phyloP scores from a whole-genome alignment of 306 rosid genomes.

The Herpetospermum pedunculosum region DNA sequence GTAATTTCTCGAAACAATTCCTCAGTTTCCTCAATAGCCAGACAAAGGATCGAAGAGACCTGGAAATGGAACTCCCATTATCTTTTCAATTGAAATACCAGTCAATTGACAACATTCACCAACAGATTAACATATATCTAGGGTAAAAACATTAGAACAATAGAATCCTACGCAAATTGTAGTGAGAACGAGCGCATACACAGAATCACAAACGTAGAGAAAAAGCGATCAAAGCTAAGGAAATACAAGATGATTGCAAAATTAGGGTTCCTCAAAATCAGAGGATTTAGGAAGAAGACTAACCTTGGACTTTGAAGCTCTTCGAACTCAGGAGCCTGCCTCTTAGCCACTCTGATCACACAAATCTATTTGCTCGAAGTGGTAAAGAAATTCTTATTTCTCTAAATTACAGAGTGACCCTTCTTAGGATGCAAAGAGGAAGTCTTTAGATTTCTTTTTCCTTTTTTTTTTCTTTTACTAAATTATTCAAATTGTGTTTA shows the following conservation, averaged over 20 bases:
- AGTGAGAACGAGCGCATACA: neutral
- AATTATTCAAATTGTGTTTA: no score
- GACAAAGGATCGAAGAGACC: neutral
- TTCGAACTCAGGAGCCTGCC: neutral
- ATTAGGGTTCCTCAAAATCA: neutral
- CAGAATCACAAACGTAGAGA: neutral
- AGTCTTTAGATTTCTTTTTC: neutral
- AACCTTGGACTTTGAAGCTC: conserved; percentile 6
- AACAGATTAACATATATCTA: neutral
- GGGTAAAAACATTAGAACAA: neutral
- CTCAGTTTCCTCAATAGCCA: neutral
- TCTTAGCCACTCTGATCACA: neutral
- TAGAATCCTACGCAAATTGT: neutral
- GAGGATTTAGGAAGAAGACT: neutral
- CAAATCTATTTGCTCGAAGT: neutral
- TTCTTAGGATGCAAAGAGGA: neutral
- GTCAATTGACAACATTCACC: neutral
- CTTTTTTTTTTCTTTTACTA: no score
- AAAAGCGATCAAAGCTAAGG: neutral
- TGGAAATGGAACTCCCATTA: neutral
- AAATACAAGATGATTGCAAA: neutral
- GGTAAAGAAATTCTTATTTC: neutral
- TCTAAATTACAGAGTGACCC: neutral
- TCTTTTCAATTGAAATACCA: neutral
- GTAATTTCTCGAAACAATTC: neutral